Evolutionary conservation across 2,329 filamentous ascomycete genomes (phyloP), one percentile per base, ranked within the genome.

Genomic region (Metarhizium guizhouense): DNA sequence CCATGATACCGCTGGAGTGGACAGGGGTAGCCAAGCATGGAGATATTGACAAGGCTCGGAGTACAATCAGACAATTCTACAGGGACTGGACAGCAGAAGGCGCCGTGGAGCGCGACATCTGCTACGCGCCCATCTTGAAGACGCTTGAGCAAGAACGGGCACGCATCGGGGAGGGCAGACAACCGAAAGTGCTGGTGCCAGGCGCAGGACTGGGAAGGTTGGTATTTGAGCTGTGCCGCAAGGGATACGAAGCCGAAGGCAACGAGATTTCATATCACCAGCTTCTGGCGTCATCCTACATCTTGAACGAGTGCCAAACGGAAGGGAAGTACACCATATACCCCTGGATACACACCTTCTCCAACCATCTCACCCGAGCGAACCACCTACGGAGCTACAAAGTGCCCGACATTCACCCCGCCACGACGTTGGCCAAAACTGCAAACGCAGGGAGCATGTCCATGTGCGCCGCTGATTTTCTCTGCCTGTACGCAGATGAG

Each of bases 191-290:
- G 1, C 79, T 99, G 0, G 86, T 97, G 0, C 94, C 94, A 0
- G 94, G 94, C 0, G 92, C 93, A 4, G 94, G 94, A 0, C 76
- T 99, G 2, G 94, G 90, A 3, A 82, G 94, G 14, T 76, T 97
- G 2, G 89, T 97, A 0, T 95, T 95, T 64, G 94, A 99, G 48
- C 76, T 97, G 14, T 90, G 86, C 67, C 75, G 74, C 32, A 76
- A 75, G 1, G 92, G 94, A 11, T 95, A 85, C 69, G 74, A 81
- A 11, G 82, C 84, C 0, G 91, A 96, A 69, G 93, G 93, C 32
- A 97, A 96, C 67, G 89, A 99, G 72, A 95, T 97, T 59, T 96
- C 92, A 3, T 97, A 95, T 67, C 94, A 99, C 69, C 90, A 96
- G 68, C 81, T 99, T n/a, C 78, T 97, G 56, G 90, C 90, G 1